These are phyloP conservation scores for Chrysoporthe puriensis DNA, from an alignment of 2,329 filamentous ascomycete species.

Conservation along the genomic window DNA sequence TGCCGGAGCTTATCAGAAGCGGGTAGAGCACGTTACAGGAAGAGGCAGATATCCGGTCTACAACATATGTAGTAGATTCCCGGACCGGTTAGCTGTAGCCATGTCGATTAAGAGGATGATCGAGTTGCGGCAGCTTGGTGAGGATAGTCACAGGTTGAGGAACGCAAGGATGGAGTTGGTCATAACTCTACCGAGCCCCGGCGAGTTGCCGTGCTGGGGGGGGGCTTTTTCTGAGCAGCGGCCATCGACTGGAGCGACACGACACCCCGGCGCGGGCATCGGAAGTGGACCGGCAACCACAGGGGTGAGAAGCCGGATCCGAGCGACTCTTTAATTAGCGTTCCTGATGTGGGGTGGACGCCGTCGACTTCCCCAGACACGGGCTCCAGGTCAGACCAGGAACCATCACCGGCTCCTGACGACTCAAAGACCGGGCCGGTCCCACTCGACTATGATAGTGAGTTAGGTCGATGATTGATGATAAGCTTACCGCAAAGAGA, in stretches of 20 bases:
- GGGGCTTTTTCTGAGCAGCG: not conserved
- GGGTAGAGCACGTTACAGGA: slow-evolving; percentile 7
- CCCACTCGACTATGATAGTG: not conserved
- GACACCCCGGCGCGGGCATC: not conserved
- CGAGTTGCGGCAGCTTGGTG: not conserved
- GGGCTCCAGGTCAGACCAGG: no score
- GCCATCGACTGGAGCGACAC: not conserved
- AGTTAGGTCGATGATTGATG: slow-evolving; percentile 16
- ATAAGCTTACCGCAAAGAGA: not conserved
- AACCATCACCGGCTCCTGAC: not conserved
- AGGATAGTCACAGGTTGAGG: not conserved
- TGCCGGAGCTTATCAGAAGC: slow-evolving; percentile 23
- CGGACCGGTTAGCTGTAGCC: slow-evolving; percentile 1
- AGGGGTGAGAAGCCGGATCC: not conserved
- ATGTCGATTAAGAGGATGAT: not conserved
- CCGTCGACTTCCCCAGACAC: not conserved
- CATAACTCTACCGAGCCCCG: no score
- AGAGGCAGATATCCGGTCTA: not conserved
- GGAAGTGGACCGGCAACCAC: slow-evolving; percentile 5
- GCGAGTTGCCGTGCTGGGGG: no score
- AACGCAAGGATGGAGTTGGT: not conserved
- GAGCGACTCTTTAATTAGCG: not conserved
- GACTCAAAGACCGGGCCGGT: slow-evolving; percentile 10
- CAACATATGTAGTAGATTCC: not conserved
- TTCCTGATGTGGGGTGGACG: slow-evolving; percentile 3